phyloP scores from a whole-genome alignment of 2,329 filamentous ascomycete genomes.

The Scedosporium dehoogii region DNA sequence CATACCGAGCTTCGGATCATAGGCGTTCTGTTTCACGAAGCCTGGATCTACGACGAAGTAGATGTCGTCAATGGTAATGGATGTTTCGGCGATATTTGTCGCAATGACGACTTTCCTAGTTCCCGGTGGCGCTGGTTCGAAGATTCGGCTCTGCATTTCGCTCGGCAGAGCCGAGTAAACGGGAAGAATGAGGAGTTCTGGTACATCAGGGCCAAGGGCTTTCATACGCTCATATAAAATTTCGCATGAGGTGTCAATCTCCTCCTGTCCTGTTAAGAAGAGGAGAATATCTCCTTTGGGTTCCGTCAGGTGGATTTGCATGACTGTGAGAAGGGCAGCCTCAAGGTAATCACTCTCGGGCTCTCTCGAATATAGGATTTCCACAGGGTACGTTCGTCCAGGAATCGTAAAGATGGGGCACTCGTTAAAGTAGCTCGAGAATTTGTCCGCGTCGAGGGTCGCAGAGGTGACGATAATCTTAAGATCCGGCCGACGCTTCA shows the following conservation, averaged over 20 bases:
- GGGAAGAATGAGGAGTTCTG: slow-evolving; percentile 83
- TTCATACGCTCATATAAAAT: slow-evolving; percentile 95
- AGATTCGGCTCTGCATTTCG: slow-evolving; percentile 90
- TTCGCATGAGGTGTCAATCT: slow-evolving; percentile 92
- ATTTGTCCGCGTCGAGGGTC: slow-evolving; percentile 94
- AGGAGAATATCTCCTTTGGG: slow-evolving; percentile 89
- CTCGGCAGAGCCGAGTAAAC: slow-evolving; percentile 93
- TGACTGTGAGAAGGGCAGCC: slow-evolving; percentile 86
- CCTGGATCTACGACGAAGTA: slow-evolving; percentile 96
- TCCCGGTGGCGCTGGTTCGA: slow-evolving; percentile 81
- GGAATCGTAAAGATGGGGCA: slow-evolving; percentile 97
- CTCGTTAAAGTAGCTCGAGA: slow-evolving; percentile 90
- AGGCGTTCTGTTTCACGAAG: slow-evolving; percentile 95
- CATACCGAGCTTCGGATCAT: slow-evolving; percentile 96
- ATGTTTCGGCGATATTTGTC: slow-evolving; percentile 97
- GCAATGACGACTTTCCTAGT: slow-evolving; percentile 92
- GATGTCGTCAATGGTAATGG: slow-evolving; percentile 94
- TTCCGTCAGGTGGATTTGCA: slow-evolving; percentile 95
- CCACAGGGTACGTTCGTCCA: slow-evolving; percentile 88
- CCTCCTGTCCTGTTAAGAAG: slow-evolving; percentile 94
- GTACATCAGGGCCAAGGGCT: slow-evolving; percentile 78
- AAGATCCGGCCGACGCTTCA: slow-evolving; percentile 75
- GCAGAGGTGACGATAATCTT: slow-evolving; percentile 96
- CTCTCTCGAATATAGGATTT: slow-evolving; percentile 89
- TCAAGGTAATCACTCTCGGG: slow-evolving; percentile 95